A percentile compares a stretch with the other conserved stretches of the same genome.
phyloP scores from a whole-genome alignment of 148 eudicot species.

The Vaccinium macrocarpon region DNA sequence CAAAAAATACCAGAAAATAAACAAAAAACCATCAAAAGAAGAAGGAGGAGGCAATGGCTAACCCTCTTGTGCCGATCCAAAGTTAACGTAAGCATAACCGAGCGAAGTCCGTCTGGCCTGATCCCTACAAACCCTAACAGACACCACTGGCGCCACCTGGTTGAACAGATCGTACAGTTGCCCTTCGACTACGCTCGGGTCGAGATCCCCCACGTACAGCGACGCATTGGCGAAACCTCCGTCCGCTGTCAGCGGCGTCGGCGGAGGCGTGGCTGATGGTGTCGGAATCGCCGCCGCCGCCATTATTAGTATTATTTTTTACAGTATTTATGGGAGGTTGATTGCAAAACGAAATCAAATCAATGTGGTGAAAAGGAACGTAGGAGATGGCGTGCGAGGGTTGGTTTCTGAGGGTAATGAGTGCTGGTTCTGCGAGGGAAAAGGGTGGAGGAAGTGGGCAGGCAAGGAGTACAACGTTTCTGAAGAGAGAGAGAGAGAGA shows the following conservation, averaged over 20 bases:
- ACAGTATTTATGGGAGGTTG: neutral
- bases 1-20: too few species aligned
- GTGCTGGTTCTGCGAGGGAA: neutral
- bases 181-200: conserved; percentile 38
- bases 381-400: neutral
- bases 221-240: conserved; percentile 36
- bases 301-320: neutral
- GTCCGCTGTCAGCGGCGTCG: conserved; percentile 6
- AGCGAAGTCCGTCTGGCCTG: conserved; percentile 34
- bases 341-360: neutral
- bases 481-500: neutral
- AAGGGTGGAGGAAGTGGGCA: neutral
- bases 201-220: conserved; percentile 63
- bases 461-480: neutral
- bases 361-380: neutral
- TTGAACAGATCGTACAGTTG: conserved; percentile 49
- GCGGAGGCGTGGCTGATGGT: conserved; percentile 4
- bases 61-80: conserved; percentile 46
- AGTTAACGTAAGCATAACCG: conserved; percentile 62
- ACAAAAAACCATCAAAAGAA: too few species aligned
- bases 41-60: neutral
- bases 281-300: conserved; percentile 5
- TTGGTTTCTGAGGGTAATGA: neutral
- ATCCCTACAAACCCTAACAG: conserved; percentile 67
- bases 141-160: conserved; percentile 43